These are phyloP conservation scores for Leptographium wingfieldii DNA, from an alignment of 2,329 filamentous ascomycete genomes.

Conservation along the genomic window DNA sequence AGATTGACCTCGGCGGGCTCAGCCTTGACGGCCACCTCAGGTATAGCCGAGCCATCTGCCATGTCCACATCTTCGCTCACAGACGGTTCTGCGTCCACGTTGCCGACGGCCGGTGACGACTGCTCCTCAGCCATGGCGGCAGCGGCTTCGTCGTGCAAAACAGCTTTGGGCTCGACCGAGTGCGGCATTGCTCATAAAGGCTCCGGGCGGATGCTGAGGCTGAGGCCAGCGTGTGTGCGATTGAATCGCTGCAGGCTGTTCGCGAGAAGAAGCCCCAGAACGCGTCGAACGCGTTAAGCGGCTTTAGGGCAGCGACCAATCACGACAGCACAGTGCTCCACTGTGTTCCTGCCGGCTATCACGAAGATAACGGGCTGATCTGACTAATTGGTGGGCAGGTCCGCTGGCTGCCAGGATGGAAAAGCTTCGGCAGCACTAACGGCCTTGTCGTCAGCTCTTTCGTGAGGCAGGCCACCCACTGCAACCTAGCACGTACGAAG, in stretches of 20 bases:
- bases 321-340: not conserved
- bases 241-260: not conserved
- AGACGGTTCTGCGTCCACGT: not conserved
- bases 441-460: not conserved
- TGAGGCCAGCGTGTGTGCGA: too few relatives aligned
- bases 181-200: constrained; percentile 28
- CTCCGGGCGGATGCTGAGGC: not conserved
- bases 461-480: not conserved
- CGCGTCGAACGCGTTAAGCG: constrained; percentile 14
- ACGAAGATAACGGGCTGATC: not conserved
- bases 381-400: not conserved
- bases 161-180: constrained; percentile 22
- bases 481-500: not conserved
- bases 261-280: not conserved
- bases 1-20: constrained; percentile 37
- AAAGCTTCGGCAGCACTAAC: not conserved
- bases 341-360: not conserved
- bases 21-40: constrained; percentile 5
- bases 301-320: not conserved
- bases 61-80: not conserved
- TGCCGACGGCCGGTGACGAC: not conserved
- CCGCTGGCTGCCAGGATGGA: not conserved
- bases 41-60: not conserved
- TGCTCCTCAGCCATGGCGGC: constrained; percentile 15
- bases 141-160: constrained; percentile 13